phyloP scores from a whole-genome alignment of 2,329 filamentous ascomycete genomes.

The Ophiocordyceps camponoti-rufipedis region DNA sequence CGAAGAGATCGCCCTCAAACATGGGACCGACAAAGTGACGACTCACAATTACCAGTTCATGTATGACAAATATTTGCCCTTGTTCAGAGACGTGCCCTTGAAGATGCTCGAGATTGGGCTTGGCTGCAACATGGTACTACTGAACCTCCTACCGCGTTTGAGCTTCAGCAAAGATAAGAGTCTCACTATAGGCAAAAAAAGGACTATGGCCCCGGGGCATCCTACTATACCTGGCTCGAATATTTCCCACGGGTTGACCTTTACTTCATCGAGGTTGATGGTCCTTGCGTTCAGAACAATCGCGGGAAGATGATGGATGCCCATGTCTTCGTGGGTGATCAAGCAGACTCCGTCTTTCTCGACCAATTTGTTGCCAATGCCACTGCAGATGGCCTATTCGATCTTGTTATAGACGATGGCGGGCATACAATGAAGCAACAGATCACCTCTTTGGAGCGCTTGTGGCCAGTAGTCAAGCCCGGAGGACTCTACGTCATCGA shows the following conservation, averaged over 20 bases:
- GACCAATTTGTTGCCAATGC: constrained; percentile 13
- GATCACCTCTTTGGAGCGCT: constrained; percentile 13
- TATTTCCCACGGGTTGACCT: constrained; percentile 19
- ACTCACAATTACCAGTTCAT: constrained; percentile 19
- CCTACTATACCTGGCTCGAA: constrained; percentile 21
- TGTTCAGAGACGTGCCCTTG: constrained; percentile 12
- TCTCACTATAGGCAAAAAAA: background rate
- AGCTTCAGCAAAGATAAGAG: background rate
- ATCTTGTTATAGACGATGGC: constrained; percentile 22
- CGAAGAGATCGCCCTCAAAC: constrained; percentile 12
- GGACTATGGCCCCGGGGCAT: constrained; percentile 17
- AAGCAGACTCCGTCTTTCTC: constrained; percentile 18
- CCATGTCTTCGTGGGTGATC: constrained; percentile 21
- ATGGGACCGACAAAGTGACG: constrained; percentile 21
- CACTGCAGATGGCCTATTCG: constrained; percentile 13
- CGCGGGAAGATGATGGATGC: constrained; percentile 14
- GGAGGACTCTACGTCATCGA: constrained; percentile 17
- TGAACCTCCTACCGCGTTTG: background rate
- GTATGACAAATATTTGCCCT: constrained; percentile 19
- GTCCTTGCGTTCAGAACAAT: constrained; percentile 16
- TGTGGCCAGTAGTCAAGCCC: constrained; percentile 18
- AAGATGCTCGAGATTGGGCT: constrained; percentile 24
- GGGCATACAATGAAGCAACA: constrained; percentile 20
- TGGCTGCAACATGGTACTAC: constrained; percentile 17
- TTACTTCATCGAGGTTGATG: constrained; percentile 22